These are phyloP conservation scores for Suillus decipiens DNA, from an alignment of 768 basidiomycete species.

Conservation along the genomic window DNA sequence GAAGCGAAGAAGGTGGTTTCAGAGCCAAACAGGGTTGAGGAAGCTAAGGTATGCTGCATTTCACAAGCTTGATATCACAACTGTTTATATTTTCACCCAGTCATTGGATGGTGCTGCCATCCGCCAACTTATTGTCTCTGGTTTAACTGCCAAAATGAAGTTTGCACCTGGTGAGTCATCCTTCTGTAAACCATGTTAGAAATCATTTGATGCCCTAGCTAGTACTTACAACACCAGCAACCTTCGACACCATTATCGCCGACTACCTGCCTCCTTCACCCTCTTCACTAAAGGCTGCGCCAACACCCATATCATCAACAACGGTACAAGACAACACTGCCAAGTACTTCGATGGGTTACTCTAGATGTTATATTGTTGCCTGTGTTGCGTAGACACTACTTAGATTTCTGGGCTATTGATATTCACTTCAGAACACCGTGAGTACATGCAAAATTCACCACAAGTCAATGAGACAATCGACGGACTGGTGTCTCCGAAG, in stretches of 20 bases:
- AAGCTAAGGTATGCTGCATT: conserved; percentile 37
- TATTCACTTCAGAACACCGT: neutral
- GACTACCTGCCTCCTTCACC: conserved; percentile 61
- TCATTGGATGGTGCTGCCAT: conserved; percentile 66
- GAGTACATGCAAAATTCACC: neutral
- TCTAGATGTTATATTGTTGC: conserved; percentile 19
- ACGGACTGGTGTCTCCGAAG: too few species aligned
- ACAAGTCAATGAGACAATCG: neutral
- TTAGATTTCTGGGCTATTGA: conserved; percentile 3
- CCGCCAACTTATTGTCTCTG: conserved; percentile 62
- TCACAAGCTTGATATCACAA: neutral
- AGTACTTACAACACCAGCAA: conserved; percentile 45
- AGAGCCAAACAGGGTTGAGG: conserved; percentile 36
- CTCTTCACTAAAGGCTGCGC: conserved; percentile 17
- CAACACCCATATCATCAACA: conserved; percentile 10
- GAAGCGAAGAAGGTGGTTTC: conserved; percentile 35
- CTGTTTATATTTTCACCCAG: conserved; percentile 22
- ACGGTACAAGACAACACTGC: conserved; percentile 24
- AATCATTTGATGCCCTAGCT: conserved; percentile 11
- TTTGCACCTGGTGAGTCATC: conserved; percentile 47
- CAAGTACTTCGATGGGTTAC: conserved; percentile 46
- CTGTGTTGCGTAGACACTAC: conserved; percentile 8
- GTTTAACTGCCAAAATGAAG: conserved; percentile 58
- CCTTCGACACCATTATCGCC: conserved; percentile 74
- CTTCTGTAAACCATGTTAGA: conserved; percentile 1